Evolutionary conservation across 1,139 yeast genomes (phyloP), one percentile per base, ranked within the genome.

Genomic region (Saccharomyces hybrid): DNA sequence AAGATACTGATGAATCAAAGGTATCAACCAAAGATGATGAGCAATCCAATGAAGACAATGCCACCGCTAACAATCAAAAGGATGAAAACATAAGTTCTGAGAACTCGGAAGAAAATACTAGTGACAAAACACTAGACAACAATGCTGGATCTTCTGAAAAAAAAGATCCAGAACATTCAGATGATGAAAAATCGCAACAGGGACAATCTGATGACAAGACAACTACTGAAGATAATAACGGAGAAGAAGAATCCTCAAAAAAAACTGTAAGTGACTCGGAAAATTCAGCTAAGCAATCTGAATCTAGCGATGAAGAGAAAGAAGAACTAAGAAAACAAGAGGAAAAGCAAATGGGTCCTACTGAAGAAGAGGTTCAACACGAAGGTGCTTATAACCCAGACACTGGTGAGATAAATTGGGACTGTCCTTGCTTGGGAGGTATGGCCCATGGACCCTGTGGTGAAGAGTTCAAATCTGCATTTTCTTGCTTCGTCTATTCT

Each of bases 391-490:
- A 84, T 74, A 83, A 93, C 74, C 98, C 98, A 50, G 97, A 88
- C 66, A 93, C 99, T 5, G 99, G 99, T 44, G 99, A 93, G 72
- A 95, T 95, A 73, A 93, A 95, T 82, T 95, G 99, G 99, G 99
- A 95, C 69, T 95, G 99, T 72, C 97, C 99, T n/a, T 95, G 99
- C 74, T 78, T 95, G 57, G 99, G 99, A 46, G 99, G 99, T 52
- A 93, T 93, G 98, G 98, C 99, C 47, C 79, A 90, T 60, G 99
- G 99, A 0, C 97, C 99, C 57, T 91, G 99, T 74, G 99, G 99
- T 55, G 96, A 88, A 70, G 97, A 93, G 74, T 93, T 91, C 78
- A 91, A 93, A 76, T 93, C 82, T 55, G 98, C 99, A 0, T 95
- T 95, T 70, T 80, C 97, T 8, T 95, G 99, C 73, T 95, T 95